A percentile compares a stretch with the other conserved stretches of the same genome.
phyloP scores from a whole-genome alignment of 768 basidiomycete species.

The Macrolepiota albuminosa region DNA sequence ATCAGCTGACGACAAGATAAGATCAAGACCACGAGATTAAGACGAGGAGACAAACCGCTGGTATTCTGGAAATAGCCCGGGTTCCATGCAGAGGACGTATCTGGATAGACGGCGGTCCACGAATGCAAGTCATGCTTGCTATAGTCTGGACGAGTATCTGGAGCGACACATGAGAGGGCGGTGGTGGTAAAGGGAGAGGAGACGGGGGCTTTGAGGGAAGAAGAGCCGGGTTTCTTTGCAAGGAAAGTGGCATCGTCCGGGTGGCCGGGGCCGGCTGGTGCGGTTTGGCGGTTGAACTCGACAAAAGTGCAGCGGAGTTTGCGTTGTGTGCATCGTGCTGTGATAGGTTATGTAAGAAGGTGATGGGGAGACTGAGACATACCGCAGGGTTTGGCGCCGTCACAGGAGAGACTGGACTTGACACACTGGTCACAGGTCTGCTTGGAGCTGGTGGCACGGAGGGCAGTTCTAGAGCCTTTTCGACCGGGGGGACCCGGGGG shows the following conservation, averaged over 20 bases:
- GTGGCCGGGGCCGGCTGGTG: slow-evolving; percentile 72
- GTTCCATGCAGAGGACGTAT: background rate
- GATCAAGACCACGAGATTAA: background rate
- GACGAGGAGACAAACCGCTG: background rate
- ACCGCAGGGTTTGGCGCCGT: slow-evolving; percentile 78
- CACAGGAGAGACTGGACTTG: slow-evolving; percentile 66
- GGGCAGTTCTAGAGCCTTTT: slow-evolving; percentile 60
- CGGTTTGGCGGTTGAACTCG: slow-evolving; percentile 81
- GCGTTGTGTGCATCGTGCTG: slow-evolving; percentile 58
- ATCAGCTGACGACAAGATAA: slow-evolving; percentile 18
- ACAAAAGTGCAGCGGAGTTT: slow-evolving; percentile 75
- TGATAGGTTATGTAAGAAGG: background rate
- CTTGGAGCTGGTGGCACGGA: slow-evolving; percentile 36
- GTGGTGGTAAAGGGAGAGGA: background rate
- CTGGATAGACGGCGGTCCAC: background rate
- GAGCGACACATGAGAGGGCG: background rate
- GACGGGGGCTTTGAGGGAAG: background rate
- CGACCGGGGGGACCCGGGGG: slow-evolving; percentile 39
- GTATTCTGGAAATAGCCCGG: background rate
- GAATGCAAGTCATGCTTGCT: background rate
- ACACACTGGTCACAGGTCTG: slow-evolving; percentile 85
- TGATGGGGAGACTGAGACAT: slow-evolving; percentile 15
- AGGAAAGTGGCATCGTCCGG: no score
- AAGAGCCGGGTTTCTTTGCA: background rate
- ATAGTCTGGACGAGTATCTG: background rate